Evolutionary conservation across 345 rosid species (phyloP), one percentile per base, ranked within the genome.

Genomic region (Rhodomyrtus tomentosa): DNA sequence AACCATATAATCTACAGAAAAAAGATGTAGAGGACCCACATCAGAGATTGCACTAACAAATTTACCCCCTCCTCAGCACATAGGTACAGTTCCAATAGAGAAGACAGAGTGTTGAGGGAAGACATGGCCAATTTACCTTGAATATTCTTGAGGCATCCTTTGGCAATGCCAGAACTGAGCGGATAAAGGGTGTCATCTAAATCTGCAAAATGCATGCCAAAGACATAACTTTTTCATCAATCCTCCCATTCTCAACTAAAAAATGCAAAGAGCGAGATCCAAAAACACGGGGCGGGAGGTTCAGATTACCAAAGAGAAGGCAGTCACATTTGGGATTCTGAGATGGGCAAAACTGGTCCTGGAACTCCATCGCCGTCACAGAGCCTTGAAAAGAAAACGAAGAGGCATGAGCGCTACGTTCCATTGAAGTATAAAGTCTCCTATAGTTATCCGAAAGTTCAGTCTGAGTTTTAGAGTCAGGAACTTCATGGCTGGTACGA

Each of bases 181-280:
- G 99, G 94, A 80, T 96, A 96, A 83, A 96, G 99, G 56, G 98
- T 96, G 86, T 96, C 98, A 87, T 96, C 99, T 85, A 96, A 90
- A 91, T 96, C 99, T 96, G 90, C 51, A 87, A 81, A 45, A 36
- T 68, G 25, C 7, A 68, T 68, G 40, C 18, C 79, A 68, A 68
- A 20, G 25, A 36, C 13, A 18, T 6, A 7, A 36, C 79, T 68
- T 68, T 68, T 40, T 36, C 14, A 68, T 68, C 40, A 62, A 16
- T 62, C 79, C 13, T 68, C 7, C 45, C 12, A 68, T 68, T 68
- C 84, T 38, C 48, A 72, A 53, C 49, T 7, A 49, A 24, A 81
- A 20, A 24, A 56, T 72, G 81, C 45, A 27, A 86, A 58, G 80
- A 68, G 45, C 9, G 54, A 20, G 27, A 55, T 40, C 3, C 72